Base-by-base conservation (phyloP, 192 early-diverging fungal species). In the Rhizoclosmatium sp. region DNA sequence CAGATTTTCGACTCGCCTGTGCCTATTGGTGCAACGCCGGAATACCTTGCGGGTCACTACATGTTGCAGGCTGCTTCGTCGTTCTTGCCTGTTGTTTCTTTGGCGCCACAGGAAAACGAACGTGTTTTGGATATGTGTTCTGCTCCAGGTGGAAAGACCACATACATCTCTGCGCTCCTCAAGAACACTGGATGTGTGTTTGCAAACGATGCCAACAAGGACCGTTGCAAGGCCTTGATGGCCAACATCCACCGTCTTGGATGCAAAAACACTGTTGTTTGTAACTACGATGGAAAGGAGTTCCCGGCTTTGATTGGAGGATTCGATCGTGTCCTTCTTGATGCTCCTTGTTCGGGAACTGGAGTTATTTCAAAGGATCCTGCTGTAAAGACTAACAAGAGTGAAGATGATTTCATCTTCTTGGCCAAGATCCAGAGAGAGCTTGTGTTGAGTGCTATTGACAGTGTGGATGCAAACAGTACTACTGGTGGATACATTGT, bases 351-450 rank as follows among this genome's bases (percentile, higher is more conserved):
- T 88, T 92, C 91, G 68, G 98, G 98, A 69, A 99, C 98, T 0
- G 98, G 98, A 31, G 97, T 99, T 76, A 99, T 99, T 82, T 94
- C 97, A 78, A 99, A 99, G 82, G 98, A 99, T 85, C 92, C 93
- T 0, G 92, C 93, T 21, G 95, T 98, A 67, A 99, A 99, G 81
- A 87, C 93, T 40, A 98, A 96, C 91, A 99, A 99, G 81, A 54
- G 91, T 1, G 92, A 94, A 12, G 92, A 95, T 77, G 98, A 98
- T 81, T 97, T 99, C 84, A 90, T 88, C 61, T 90, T 96, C 83
- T 89, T 99, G 69, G 94, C 96, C 21, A 94, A 94, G 74, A 88
- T 98, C 65, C 98, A 99, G 81, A 97, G 98, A 80, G 93, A 99
- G 82, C 89, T 99, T n/a, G 88, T 99, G 66, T 83, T 99, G 40